These are phyloP conservation scores for Allium fistulosum DNA, from an alignment of 106 monocot genomes.

Conservation along the genomic window DNA sequence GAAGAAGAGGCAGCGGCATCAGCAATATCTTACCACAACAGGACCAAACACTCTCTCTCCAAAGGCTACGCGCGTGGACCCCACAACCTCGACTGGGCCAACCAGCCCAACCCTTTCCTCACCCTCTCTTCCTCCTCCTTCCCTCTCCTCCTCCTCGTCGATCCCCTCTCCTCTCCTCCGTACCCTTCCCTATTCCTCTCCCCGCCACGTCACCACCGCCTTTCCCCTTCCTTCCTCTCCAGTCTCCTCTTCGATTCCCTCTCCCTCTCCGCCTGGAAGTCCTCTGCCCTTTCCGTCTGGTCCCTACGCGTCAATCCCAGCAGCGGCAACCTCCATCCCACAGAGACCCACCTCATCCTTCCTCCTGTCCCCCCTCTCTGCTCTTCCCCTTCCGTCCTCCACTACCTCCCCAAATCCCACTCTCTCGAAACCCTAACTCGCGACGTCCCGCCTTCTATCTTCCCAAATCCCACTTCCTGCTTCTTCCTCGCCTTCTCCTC, in stretches of 20 bases:
- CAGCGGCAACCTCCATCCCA: conserved; percentile 99
- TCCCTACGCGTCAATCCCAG: conserved; percentile 96
- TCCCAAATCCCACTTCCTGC: conserved; percentile 2
- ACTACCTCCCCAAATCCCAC: conserved; percentile 91
- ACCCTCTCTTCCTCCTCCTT: conserved; percentile 33
- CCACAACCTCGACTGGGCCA: conserved; percentile 87
- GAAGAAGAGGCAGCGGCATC: neutral
- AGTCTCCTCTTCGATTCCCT: conserved; percentile 81
- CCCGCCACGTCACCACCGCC: conserved; percentile 23
- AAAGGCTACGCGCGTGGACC: conserved; percentile 85
- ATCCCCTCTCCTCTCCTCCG: conserved; percentile 10
- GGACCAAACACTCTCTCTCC: conserved; percentile 82
- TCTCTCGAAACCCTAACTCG: conserved; percentile 53
- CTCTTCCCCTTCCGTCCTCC: conserved; percentile 49
- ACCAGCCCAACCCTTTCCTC: conserved; percentile 98
- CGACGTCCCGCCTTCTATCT: conserved; percentile 10
- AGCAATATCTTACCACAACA: conserved; percentile 62
- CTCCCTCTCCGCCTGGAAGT: conserved; percentile 97
- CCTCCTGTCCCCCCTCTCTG: conserved; percentile 27
- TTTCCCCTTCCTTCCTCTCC: conserved; percentile 45
- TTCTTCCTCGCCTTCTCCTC: conserved; percentile 62
- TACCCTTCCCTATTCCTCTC: conserved; percentile 23
- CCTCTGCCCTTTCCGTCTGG: conserved; percentile 79
- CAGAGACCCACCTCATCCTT: conserved; percentile 69
- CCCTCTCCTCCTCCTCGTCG: conserved; percentile 22